Percentiles rank a stretch among this genome's conserved stretches.
Conservation (phyloP, 192 early-diverging fungal species). For the Jimgerdemannia lactiflua region DNA sequence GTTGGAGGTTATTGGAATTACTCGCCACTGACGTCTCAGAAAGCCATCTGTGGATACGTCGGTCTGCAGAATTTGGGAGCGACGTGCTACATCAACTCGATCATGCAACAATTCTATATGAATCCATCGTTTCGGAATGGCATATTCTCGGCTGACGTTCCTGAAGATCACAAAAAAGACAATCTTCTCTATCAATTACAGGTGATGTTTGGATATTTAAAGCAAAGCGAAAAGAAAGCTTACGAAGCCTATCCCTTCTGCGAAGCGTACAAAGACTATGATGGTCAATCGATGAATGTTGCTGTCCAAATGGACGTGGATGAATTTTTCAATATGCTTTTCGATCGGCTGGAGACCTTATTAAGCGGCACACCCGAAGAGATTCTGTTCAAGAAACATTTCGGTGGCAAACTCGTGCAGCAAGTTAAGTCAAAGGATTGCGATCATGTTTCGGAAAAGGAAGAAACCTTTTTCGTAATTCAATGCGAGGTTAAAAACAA, state of each 20-base stretch:
- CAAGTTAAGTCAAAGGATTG: constrained; percentile 55
- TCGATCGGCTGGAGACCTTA: constrained; percentile 51
- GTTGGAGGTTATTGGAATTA: constrained; percentile 43
- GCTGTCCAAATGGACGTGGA: constrained; percentile 60
- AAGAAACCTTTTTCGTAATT: constrained; percentile 49
- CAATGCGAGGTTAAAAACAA: constrained; percentile 60
- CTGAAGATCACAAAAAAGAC: constrained; percentile 35
- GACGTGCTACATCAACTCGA: constrained; percentile 63
- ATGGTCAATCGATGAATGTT: constrained; percentile 50
- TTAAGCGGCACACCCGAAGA: constrained; percentile 43
- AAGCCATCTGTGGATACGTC: constrained; percentile 38
- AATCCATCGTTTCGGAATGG: constrained; percentile 41
- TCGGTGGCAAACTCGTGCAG: constrained; percentile 55
- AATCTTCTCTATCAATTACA: constrained; percentile 49
- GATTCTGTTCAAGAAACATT: constrained; percentile 47
- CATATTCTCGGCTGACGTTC: constrained; percentile 39
- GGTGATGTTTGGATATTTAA: constrained; percentile 44
- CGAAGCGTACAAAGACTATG: constrained; percentile 47
- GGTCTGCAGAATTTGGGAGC: constrained; percentile 62
- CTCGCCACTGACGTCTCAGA: constrained; percentile 36
- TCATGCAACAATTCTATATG: constrained; percentile 62
- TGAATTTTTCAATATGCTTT: constrained; percentile 56
- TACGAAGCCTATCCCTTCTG: constrained; percentile 49
- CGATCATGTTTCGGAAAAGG: constrained; percentile 46
- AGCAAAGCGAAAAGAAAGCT: constrained; percentile 41